A percentile compares a stretch with the other conserved stretches of the same genome.
Conservation (phyloP, 108 stramenopile genomes). For the Conticribra guillardii region DNA sequence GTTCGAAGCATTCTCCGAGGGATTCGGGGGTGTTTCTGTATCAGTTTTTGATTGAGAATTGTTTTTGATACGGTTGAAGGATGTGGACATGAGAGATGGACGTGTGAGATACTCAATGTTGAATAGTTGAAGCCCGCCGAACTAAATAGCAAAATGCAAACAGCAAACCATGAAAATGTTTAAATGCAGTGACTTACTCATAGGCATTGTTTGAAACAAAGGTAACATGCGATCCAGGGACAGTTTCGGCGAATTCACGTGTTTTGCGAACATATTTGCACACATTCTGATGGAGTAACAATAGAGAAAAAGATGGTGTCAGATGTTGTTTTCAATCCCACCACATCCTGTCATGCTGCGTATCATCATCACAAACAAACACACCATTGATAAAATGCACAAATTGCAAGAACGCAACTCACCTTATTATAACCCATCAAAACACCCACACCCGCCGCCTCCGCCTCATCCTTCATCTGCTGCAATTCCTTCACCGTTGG, state of each 20-base stretch:
- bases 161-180: too few relatives aligned
- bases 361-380: background rate
- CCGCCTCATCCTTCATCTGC: slow-evolving; percentile 72
- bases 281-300: slow-evolving; percentile 63
- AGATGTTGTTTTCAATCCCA: too few relatives aligned
- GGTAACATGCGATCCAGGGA: slow-evolving; percentile 78
- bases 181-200: slow-evolving; percentile 43
- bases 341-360: background rate
- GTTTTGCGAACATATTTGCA: slow-evolving; percentile 92
- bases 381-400: background rate
- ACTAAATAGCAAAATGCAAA: too few relatives aligned
- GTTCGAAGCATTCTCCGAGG: slow-evolving; percentile 93
- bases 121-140: too few relatives aligned
- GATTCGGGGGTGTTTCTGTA: slow-evolving; percentile 73
- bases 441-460: slow-evolving; percentile 79
- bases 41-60: background rate
- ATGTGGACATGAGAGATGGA: too few relatives aligned
- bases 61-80: background rate
- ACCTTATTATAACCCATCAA: slow-evolving; percentile 93
- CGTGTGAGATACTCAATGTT: too few relatives aligned
- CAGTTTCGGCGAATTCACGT: slow-evolving; percentile 77
- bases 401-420: slow-evolving; percentile 1
- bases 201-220: slow-evolving; percentile 93
- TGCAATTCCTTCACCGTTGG: slow-evolving; percentile 85
- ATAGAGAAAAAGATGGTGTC: background rate